Conservation (phyloP, 2,329 filamentous ascomycete genomes). For the Talaromyces sp. region DNA sequence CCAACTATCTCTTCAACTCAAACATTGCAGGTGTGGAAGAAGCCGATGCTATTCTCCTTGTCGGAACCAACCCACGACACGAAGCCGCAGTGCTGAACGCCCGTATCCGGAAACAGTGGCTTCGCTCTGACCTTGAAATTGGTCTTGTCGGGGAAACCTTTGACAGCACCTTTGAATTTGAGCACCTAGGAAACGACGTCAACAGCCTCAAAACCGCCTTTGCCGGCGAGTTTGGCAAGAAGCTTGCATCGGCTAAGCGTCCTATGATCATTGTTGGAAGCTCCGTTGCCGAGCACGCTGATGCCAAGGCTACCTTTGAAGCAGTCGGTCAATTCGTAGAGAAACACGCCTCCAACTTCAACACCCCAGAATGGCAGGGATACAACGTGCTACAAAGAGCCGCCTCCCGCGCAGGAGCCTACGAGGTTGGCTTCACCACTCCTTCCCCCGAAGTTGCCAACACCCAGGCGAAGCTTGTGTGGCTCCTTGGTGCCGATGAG, state of each 20-base stretch:
- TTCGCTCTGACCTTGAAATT: conserved; percentile 89
- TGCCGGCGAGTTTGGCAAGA: conserved; percentile 84
- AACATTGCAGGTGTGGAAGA: conserved; percentile 91
- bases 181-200: conserved; percentile 77
- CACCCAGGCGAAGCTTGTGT: conserved; percentile 89
- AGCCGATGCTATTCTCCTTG: conserved; percentile 82
- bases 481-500: conserved; percentile 94
- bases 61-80: conserved; percentile 92
- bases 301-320: conserved; percentile 92
- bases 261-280: conserved; percentile 97
- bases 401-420: conserved; percentile 87
- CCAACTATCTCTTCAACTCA: conserved; percentile 96
- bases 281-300: conserved; percentile 81
- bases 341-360: conserved; percentile 85
- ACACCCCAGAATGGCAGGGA: conserved; percentile 88
- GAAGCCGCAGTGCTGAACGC: conserved; percentile 95
- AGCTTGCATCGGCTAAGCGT: conserved; percentile 76
- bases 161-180: conserved; percentile 91
- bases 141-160: conserved; percentile 87
- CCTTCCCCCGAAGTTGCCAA: conserved; percentile 75
- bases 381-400: conserved; percentile 95
- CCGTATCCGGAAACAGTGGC: conserved; percentile 95
- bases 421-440: conserved; percentile 89
- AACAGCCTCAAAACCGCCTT: conserved; percentile 79
- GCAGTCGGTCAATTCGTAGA: conserved; percentile 84